Percentiles rank a stretch among this genome's conserved stretches.
These are phyloP conservation scores for Pseudogymnoascus sp. DNA, from an alignment of 2,329 filamentous ascomycete genomes.

Conservation along the genomic window DNA sequence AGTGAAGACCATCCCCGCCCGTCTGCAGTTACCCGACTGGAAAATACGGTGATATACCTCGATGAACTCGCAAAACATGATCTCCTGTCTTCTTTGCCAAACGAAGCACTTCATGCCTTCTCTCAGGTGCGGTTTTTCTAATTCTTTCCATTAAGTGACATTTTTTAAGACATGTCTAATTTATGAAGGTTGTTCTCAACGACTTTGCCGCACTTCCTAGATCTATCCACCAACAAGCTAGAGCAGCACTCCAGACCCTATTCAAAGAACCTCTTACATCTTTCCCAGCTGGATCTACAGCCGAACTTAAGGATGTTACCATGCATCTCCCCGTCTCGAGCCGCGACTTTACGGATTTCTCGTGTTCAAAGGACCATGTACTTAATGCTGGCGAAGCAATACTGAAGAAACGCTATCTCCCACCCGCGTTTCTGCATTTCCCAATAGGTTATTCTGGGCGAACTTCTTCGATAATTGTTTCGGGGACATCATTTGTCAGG, in stretches of 20 bases:
- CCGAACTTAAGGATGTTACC: conserved; percentile 34
- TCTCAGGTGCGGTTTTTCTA: conserved; percentile 7
- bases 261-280: conserved; percentile 24
- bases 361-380: conserved; percentile 46
- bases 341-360: conserved; percentile 53
- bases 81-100: conserved; percentile 21
- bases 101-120: conserved; percentile 10
- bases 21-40: conserved; percentile 44
- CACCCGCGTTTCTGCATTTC: conserved; percentile 42
- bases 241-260: conserved; percentile 35
- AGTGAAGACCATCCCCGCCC: conserved; percentile 31
- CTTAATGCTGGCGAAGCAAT: conserved; percentile 42
- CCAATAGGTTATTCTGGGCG: conserved; percentile 49
- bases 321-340: conserved; percentile 51
- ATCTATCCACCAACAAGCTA: conserved; percentile 32
- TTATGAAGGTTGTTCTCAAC: conserved; percentile 39
- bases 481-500: conserved; percentile 41
- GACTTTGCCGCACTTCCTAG: conserved; percentile 42
- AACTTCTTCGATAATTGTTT: conserved; percentile 45
- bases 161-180: conserved; percentile 20
- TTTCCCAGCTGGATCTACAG: conserved; percentile 22
- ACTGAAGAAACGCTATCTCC: conserved; percentile 33
- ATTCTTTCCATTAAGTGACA: not conserved
- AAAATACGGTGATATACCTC: conserved; percentile 47
- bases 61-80: conserved; percentile 33